A percentile compares a stretch with the other conserved stretches of the same genome.
Conservation (phyloP, 805 yeast species). For the Vanderwaltozyma yarrowii region DNA sequence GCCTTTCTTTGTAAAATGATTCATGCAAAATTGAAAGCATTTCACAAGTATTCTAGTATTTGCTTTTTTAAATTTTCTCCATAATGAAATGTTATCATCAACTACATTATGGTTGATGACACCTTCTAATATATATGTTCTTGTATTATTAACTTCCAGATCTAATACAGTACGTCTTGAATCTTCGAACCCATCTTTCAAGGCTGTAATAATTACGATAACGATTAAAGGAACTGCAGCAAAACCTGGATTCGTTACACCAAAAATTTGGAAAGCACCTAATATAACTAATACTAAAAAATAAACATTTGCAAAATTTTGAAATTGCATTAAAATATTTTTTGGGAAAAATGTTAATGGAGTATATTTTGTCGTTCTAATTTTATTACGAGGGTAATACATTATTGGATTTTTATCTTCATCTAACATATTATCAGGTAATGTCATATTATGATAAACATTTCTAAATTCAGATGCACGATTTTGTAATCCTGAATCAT, state of each 20-base stretch:
- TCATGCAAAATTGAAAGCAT: slow-evolving; percentile 24
- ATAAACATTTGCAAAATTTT: slow-evolving; percentile 83
- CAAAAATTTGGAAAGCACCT: slow-evolving; percentile 69
- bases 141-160: slow-evolving; percentile 65
- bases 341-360: slow-evolving; percentile 84
- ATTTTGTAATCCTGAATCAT: slow-evolving; percentile 30
- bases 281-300: slow-evolving; percentile 70
- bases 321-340: slow-evolving; percentile 69
- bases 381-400: slow-evolving; percentile 77
- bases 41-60: slow-evolving; percentile 27
- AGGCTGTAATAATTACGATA: slow-evolving; percentile 62
- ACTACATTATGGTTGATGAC: slow-evolving; percentile 49
- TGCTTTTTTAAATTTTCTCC: slow-evolving; percentile 62
- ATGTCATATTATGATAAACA: slow-evolving; percentile 46
- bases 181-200: slow-evolving; percentile 75
- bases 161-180: slow-evolving; percentile 64
- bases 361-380: slow-evolving; percentile 91
- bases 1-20: slow-evolving; percentile 28
- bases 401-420: slow-evolving; percentile 50
- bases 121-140: slow-evolving; percentile 53
- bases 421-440: slow-evolving; percentile 50
- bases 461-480: slow-evolving; percentile 37
- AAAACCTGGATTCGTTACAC: slow-evolving; percentile 69
- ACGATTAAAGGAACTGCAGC: slow-evolving; percentile 73
- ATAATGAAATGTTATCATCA: slow-evolving; percentile 51